Percentiles rank a stretch among this genome's conserved stretches.
These are phyloP conservation scores for Graphilbum fragrans DNA, from an alignment of 2,329 filamentous ascomycete genomes.

Conservation along the genomic window DNA sequence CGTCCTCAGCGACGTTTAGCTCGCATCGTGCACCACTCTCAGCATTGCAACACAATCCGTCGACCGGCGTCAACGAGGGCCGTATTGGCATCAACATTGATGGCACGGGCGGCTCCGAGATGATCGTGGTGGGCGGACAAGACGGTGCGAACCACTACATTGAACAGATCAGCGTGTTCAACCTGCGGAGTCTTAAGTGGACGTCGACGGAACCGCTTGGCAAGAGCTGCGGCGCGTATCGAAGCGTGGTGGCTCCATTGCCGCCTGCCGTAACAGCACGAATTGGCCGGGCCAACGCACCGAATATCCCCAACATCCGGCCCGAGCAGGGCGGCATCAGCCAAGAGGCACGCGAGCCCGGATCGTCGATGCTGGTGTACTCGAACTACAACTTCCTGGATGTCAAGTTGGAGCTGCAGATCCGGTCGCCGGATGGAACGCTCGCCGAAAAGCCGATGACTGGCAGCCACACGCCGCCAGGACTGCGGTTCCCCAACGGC, in stretches of 20 bases:
- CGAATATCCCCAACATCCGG: constrained; percentile 23
- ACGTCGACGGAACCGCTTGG: constrained; percentile 78
- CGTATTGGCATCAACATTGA: constrained; percentile 81
- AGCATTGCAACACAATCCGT: constrained; percentile 80
- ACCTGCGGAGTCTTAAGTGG: constrained; percentile 89
- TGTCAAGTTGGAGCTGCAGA: constrained; percentile 88
- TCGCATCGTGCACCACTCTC: constrained; percentile 75
- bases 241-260: constrained; percentile 85
- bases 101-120: constrained; percentile 84
- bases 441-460: constrained; percentile 84
- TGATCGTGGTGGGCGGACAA: constrained; percentile 94
- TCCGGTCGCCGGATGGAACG: constrained; percentile 72
- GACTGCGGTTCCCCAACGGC: constrained; percentile 88
- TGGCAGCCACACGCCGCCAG: constrained; percentile 75
- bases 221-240: constrained; percentile 90
- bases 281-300: constrained; percentile 45
- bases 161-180: constrained; percentile 97
- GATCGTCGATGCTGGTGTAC: constrained; percentile 83
- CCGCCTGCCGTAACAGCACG: constrained; percentile 51
- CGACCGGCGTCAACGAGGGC: constrained; percentile 74
- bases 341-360: constrained; percentile 43
- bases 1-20: constrained; percentile 76
- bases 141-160: constrained; percentile 98
- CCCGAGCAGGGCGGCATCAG: constrained; percentile 33
- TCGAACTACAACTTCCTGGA: constrained; percentile 99